These are phyloP conservation scores for Rhynchosporium agropyri DNA, from an alignment of 2,329 filamentous ascomycete genomes.

Conservation along the genomic window DNA sequence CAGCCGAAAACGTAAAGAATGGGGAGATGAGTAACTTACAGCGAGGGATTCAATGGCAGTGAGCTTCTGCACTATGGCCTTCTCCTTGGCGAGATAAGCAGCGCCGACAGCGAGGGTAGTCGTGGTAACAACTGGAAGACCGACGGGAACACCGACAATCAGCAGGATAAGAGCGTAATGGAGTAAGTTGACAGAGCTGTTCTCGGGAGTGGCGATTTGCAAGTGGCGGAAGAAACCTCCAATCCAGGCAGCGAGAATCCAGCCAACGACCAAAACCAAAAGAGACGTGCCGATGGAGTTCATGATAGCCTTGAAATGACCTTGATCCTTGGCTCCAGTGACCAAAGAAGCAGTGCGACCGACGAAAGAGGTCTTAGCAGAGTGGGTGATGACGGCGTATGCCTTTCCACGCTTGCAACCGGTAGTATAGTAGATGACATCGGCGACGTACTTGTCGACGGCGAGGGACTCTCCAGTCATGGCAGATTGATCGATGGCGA, in stretches of 20 bases:
- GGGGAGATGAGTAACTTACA: conserved; percentile 33
- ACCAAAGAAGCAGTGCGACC: conserved; percentile 75
- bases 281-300: conserved; percentile 76
- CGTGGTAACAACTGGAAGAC: conserved; percentile 78
- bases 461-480: conserved; percentile 81
- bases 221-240: conserved; percentile 77
- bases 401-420: conserved; percentile 81
- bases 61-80: conserved; percentile 79
- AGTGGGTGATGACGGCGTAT: conserved; percentile 68
- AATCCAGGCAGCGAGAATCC: conserved; percentile 74
- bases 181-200: conserved; percentile 64
- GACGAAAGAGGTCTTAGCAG: conserved; percentile 74
- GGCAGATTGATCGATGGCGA: conserved; percentile 77
- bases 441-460: conserved; percentile 78
- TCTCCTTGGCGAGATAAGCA: conserved; percentile 75
- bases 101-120: conserved; percentile 77
- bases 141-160: conserved; percentile 78
- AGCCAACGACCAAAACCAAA: conserved; percentile 76
- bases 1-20: conserved; percentile 10
- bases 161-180: conserved; percentile 71
- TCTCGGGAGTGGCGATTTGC: conserved; percentile 59
- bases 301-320: conserved; percentile 84
- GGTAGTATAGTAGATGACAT: conserved; percentile 76
- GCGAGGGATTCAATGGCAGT: conserved; percentile 77
- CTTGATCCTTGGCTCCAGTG: conserved; percentile 73